phyloP scores from a whole-genome alignment of 768 basidiomycete genomes.

The Mycena polygramma region DNA sequence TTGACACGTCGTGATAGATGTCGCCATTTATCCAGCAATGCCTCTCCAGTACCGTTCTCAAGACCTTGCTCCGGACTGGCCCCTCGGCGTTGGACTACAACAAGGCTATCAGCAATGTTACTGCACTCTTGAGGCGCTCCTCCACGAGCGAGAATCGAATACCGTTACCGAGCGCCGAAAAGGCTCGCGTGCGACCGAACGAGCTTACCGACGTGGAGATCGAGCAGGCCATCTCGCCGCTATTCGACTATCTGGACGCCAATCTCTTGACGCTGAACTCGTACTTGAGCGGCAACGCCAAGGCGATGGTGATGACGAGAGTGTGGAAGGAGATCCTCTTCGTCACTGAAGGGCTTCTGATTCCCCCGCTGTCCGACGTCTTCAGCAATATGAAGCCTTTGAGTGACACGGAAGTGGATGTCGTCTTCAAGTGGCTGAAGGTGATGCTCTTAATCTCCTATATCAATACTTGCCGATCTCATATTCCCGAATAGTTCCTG shows the following conservation, averaged over 20 bases:
- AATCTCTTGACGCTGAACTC: slow-evolving; percentile 93
- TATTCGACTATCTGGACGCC: slow-evolving; percentile 97
- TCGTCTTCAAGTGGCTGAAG: slow-evolving; percentile 98
- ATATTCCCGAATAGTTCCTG: slow-evolving; percentile 72
- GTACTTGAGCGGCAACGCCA: slow-evolving; percentile 84
- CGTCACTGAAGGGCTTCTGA: slow-evolving; percentile 88
- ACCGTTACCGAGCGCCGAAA: slow-evolving; percentile 80
- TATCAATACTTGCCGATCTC: background rate
- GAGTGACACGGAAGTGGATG: slow-evolving; percentile 96
- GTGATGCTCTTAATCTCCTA: slow-evolving; percentile 51
- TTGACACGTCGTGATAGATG: slow-evolving; percentile 70
- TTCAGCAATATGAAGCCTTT: slow-evolving; percentile 92
- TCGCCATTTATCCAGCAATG: slow-evolving; percentile 91
- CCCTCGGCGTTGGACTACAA: slow-evolving; percentile 82
- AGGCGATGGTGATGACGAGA: slow-evolving; percentile 91
- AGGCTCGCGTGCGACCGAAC: slow-evolving; percentile 79
- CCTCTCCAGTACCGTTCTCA: slow-evolving; percentile 81
- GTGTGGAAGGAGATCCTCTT: slow-evolving; percentile 97
- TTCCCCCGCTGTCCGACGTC: slow-evolving; percentile 89
- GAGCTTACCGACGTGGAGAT: slow-evolving; percentile 94
- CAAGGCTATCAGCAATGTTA: slow-evolving; percentile 87
- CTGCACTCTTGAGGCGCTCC: slow-evolving; percentile 80
- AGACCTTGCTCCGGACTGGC: slow-evolving; percentile 78
- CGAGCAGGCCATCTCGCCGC: slow-evolving; percentile 88
- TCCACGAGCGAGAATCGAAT: slow-evolving; percentile 78